A percentile compares a stretch with the other conserved stretches of the same genome.
Conservation (phyloP, 805 yeast species). For the Hanseniaspora meyeri region DNA sequence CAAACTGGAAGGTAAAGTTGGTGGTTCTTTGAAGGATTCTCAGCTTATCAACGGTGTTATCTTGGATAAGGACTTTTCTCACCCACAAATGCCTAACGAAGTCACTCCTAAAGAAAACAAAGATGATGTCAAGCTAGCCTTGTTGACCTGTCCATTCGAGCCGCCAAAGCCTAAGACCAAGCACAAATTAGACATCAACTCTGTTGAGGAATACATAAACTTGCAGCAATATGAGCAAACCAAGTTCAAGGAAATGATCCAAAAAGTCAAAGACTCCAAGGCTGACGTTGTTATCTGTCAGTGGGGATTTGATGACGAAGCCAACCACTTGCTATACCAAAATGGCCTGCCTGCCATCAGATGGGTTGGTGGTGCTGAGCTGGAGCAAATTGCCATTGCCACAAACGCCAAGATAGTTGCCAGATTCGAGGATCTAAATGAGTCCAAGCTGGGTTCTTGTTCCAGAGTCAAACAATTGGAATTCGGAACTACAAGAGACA, state of each 20-base stretch:
- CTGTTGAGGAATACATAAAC: slow-evolving; percentile 87
- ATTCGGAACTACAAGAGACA: slow-evolving; percentile 92
- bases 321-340: slow-evolving; percentile 79
- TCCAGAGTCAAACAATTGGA: slow-evolving; percentile 76
- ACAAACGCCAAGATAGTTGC: slow-evolving; percentile 96
- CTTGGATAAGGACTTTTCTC: slow-evolving; percentile 91
- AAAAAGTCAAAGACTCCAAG: slow-evolving; percentile 72
- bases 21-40: slow-evolving; percentile 85
- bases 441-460: slow-evolving; percentile 77
- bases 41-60: slow-evolving; percentile 79
- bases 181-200: slow-evolving; percentile 83
- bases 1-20: slow-evolving; percentile 89
- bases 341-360: slow-evolving; percentile 89
- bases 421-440: slow-evolving; percentile 79
- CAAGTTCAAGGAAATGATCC: slow-evolving; percentile 83
- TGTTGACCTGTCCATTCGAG: slow-evolving; percentile 95
- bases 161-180: slow-evolving; percentile 99
- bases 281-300: slow-evolving; percentile 96
- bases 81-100: slow-evolving; percentile 91
- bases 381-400: slow-evolving; percentile 92
- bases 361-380: slow-evolving; percentile 98
- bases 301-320: slow-evolving; percentile 99
- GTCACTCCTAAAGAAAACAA: slow-evolving; percentile 31
- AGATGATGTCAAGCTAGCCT: slow-evolving; percentile 74
- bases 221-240: slow-evolving; percentile 86